Evolutionary conservation across 768 basidiomycete species (phyloP).

Genomic region (Termitomyces sp.): DNA sequence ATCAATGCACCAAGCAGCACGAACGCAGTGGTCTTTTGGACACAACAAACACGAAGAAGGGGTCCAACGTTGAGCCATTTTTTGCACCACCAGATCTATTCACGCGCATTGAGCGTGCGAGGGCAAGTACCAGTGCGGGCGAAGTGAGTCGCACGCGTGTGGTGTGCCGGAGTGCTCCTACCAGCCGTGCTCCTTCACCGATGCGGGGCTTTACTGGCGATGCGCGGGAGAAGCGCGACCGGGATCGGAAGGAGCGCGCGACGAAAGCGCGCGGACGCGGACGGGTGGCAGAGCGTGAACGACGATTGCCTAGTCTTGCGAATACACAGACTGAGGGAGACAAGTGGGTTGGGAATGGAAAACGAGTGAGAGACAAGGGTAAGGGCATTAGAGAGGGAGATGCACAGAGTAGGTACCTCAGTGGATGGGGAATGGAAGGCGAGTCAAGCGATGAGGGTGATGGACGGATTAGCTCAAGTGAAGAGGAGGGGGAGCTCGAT

Average conservation of each 20-base stretch:
- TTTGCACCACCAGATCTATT: conserved; percentile 33
- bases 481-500: conserved; percentile 51
- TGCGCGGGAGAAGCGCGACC: conserved; percentile 20
- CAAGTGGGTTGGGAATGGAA: conserved; percentile 35
- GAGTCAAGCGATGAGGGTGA: conserved; percentile 34
- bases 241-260: conserved; percentile 17
- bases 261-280: conserved; percentile 16
- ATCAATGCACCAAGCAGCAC: conserved; percentile 11
- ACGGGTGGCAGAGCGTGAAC: conserved; percentile 24
- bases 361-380: conserved; percentile 8
- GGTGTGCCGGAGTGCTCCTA: conserved; percentile 66
- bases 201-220: conserved; percentile 21
- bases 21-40: conserved; percentile 26
- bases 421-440: conserved; percentile 23
- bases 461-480: conserved; percentile 24
- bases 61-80: background rate
- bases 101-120: conserved; percentile 27
- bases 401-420: conserved; percentile 23
- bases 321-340: conserved; percentile 58
- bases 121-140: conserved; percentile 29
- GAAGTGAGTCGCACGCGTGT: conserved; percentile 52
- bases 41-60: conserved; percentile 24
- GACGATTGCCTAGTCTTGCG: conserved; percentile 53
- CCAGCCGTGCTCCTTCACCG: conserved; percentile 52
- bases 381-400: background rate